These are phyloP conservation scores for Harringtonia lauricola DNA, from an alignment of 2,329 filamentous ascomycete genomes.

Conservation along the genomic window DNA sequence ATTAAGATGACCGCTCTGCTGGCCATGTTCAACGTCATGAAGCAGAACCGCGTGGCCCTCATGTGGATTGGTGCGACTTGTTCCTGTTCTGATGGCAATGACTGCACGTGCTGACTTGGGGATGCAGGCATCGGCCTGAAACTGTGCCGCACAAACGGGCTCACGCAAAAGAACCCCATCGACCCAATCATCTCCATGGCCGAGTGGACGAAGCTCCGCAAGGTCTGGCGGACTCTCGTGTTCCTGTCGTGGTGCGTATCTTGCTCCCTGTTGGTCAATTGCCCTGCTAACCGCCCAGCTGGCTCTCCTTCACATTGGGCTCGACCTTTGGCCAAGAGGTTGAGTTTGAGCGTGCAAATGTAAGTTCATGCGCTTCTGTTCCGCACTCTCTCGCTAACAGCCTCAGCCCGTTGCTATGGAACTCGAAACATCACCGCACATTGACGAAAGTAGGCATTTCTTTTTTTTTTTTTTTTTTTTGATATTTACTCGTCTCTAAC, in stretches of 20 bases:
- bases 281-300: constrained; percentile 11
- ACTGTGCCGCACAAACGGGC: constrained; percentile 14
- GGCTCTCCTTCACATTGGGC: constrained; percentile 19
- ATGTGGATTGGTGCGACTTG: constrained; percentile 14
- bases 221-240: constrained; percentile 18
- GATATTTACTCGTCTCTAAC: not conserved
- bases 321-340: constrained; percentile 17
- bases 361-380: constrained; percentile 2
- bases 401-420: constrained; percentile 14
- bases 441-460: constrained; percentile 14
- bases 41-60: constrained; percentile 17
- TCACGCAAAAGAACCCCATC: constrained; percentile 7
- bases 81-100: not conserved
- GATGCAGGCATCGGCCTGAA: constrained; percentile 18
- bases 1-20: constrained; percentile 19
- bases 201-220: constrained; percentile 14
- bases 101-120: too few relatives aligned
- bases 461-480: not conserved
- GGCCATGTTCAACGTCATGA: constrained; percentile 20
- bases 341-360: constrained; percentile 10
- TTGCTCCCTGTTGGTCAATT: not conserved
- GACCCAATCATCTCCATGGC: constrained; percentile 3
- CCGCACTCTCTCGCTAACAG: not conserved
- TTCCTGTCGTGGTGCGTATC: constrained; percentile 18
- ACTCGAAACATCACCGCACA: constrained; percentile 11